These are phyloP conservation scores for Talaromyces sp. DNA, from an alignment of 2,329 filamentous ascomycete genomes.

Conservation along the genomic window DNA sequence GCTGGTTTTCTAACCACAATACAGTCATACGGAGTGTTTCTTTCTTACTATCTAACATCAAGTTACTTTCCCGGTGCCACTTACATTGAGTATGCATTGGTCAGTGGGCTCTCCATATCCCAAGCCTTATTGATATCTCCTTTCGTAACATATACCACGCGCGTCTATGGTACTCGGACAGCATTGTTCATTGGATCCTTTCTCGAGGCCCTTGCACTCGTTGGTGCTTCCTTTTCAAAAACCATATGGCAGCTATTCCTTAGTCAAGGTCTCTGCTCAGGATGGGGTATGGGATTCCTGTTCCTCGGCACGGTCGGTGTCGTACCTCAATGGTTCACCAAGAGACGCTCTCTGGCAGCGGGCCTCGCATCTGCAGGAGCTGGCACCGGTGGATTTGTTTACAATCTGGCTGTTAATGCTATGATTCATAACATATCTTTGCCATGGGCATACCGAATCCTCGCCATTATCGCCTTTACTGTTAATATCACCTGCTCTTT, in stretches of 20 bases:
- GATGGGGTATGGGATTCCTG: constrained; percentile 59
- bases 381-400: constrained; percentile 58
- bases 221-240: constrained; percentile 47
- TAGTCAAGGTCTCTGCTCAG: constrained; percentile 58
- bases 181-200: constrained; percentile 54
- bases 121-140: constrained; percentile 56
- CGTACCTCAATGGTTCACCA: constrained; percentile 59
- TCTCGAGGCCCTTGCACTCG: constrained; percentile 52
- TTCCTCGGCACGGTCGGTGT: constrained; percentile 56
- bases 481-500: constrained; percentile 51
- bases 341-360: constrained; percentile 54
- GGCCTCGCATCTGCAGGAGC: constrained; percentile 56
- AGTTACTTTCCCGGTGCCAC: constrained; percentile 53
- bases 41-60: constrained; percentile 55
- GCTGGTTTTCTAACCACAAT: background rate
- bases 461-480: constrained; percentile 52
- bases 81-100: constrained; percentile 55
- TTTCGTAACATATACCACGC: constrained; percentile 51
- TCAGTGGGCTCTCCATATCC: constrained; percentile 57
- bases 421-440: constrained; percentile 55
- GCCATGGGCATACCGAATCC: constrained; percentile 57
- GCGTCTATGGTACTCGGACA: constrained; percentile 49
- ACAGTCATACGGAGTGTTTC: constrained; percentile 53
- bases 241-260: constrained; percentile 59
- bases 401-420: constrained; percentile 53